A percentile compares a stretch with the other conserved stretches of the same genome.
These are phyloP conservation scores for Lactifluus volemus DNA, from an alignment of 768 basidiomycete species.

Conservation along the genomic window DNA sequence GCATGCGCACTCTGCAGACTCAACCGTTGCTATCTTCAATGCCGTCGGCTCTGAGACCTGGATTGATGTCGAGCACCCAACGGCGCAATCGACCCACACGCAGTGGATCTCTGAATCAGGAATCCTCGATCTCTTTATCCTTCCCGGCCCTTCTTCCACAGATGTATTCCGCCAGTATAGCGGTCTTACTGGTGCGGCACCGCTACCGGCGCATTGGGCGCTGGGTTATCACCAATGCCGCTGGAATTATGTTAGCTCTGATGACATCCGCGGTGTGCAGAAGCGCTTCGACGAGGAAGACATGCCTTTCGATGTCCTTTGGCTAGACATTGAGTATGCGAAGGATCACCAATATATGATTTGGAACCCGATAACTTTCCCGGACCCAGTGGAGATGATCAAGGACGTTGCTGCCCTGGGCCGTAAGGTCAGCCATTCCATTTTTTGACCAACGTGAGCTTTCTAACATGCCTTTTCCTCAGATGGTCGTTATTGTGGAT, in stretches of 20 bases:
- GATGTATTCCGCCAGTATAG: slow-evolving; percentile 85
- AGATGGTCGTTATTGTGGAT: slow-evolving; percentile 98
- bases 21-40: slow-evolving; percentile 88
- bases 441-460: not conserved
- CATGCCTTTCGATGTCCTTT: slow-evolving; percentile 93
- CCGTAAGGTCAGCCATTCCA: slow-evolving; percentile 57
- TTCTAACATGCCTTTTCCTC: slow-evolving; percentile 6
- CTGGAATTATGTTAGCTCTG: slow-evolving; percentile 93
- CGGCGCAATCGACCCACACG: slow-evolving; percentile 64
- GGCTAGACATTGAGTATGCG: slow-evolving; percentile 96
- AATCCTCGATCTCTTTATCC: slow-evolving; percentile 87
- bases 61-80: slow-evolving; percentile 78
- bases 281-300: slow-evolving; percentile 87
- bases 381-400: slow-evolving; percentile 90
- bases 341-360: slow-evolving; percentile 95
- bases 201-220: slow-evolving; percentile 86
- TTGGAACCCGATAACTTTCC: slow-evolving; percentile 90
- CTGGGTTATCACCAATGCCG: slow-evolving; percentile 96
- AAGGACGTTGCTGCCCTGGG: slow-evolving; percentile 78
- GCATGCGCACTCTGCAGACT: slow-evolving; percentile 82
- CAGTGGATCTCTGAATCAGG: slow-evolving; percentile 99
- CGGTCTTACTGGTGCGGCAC: slow-evolving; percentile 72
- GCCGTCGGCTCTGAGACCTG: slow-evolving; percentile 87
- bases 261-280: slow-evolving; percentile 81
- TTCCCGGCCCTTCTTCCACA: slow-evolving; percentile 81